Evolutionary conservation across 805 yeast genomes (phyloP).

Genomic region (Zygosaccharomyces bisporus): DNA sequence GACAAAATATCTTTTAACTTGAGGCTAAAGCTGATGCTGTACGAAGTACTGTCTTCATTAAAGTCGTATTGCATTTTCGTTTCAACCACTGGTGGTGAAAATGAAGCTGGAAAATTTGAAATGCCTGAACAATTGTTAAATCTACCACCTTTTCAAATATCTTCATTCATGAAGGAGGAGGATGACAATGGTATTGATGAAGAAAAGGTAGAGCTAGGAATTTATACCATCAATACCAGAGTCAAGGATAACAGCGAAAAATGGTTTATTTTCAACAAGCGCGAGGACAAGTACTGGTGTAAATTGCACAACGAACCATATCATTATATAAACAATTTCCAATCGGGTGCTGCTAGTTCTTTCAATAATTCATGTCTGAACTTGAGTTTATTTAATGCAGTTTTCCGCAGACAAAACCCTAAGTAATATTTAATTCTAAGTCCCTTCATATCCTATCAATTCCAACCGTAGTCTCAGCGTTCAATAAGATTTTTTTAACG

Average conservation of each 20-base stretch:
- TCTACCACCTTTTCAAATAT: constrained; percentile 35
- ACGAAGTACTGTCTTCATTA: constrained; percentile 32
- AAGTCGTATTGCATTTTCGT: constrained; percentile 30
- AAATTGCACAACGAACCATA: constrained; percentile 27
- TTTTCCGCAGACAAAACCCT: constrained; percentile 31
- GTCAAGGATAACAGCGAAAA: constrained; percentile 3
- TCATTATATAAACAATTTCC: constrained; percentile 28
- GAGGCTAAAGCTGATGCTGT: constrained; percentile 30
- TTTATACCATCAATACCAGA: constrained; percentile 6
- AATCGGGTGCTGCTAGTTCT: constrained; percentile 18
- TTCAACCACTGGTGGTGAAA: constrained; percentile 17
- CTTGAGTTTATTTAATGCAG: constrained; percentile 31
- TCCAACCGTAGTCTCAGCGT: constrained; percentile 33
- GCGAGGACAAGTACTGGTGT: constrained; percentile 15
- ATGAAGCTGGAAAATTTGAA: constrained; percentile 10
- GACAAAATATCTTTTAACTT: constrained; percentile 29
- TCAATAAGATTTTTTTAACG: constrained; percentile 22
- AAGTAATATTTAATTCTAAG: constrained; percentile 16
- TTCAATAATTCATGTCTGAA: constrained; percentile 33
- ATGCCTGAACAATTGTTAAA: constrained; percentile 24
- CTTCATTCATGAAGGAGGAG: constrained; percentile 27
- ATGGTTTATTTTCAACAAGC: constrained; percentile 29
- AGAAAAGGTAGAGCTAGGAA: constrained; percentile 12
- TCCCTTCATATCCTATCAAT: constrained; percentile 25
- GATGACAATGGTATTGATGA: constrained; percentile 4